Conservation (phyloP, 371 early-diverging fungal species). For the Fennellomyces sp. region DNA sequence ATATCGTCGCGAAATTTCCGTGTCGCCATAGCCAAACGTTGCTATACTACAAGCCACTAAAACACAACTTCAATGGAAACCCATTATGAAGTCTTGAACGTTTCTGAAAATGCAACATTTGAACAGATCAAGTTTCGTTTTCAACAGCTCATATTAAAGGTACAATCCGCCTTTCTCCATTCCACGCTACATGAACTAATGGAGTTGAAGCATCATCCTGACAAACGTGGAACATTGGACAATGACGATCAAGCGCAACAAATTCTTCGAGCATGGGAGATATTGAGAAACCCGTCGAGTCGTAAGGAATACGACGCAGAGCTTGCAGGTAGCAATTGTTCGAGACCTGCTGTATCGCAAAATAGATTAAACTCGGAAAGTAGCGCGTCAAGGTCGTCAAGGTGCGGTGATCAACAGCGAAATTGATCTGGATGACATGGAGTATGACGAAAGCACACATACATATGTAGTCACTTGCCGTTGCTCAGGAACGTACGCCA, state of each 20-base stretch:
- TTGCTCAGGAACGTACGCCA: constrained; percentile 54
- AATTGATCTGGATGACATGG: constrained; percentile 50
- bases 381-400: constrained; percentile 11
- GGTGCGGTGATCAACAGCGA: constrained; percentile 43
- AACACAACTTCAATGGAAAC: constrained; percentile 27
- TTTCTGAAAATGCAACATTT: constrained; percentile 39
- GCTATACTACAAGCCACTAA: background rate
- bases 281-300: constrained; percentile 29
- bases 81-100: constrained; percentile 44
- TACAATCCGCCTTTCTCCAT: constrained; percentile 12
- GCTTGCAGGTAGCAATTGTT: constrained; percentile 32
- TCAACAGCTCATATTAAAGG: constrained; percentile 49
- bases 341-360: no score
- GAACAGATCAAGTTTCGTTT: constrained; percentile 50
- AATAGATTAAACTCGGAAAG: background rate
- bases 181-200: background rate
- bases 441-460: constrained; percentile 27
- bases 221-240: constrained; percentile 26
- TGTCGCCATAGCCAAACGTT: no score
- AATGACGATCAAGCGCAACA: constrained; percentile 29
- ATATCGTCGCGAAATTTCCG: no score
- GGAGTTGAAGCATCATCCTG: constrained; percentile 51
- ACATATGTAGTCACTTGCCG: constrained; percentile 48
- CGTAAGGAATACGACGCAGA: constrained; percentile 46
- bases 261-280: constrained; percentile 52